Conservation (phyloP, 176 grass and related monocot genomes). For the Oryza meridionalis region DNA sequence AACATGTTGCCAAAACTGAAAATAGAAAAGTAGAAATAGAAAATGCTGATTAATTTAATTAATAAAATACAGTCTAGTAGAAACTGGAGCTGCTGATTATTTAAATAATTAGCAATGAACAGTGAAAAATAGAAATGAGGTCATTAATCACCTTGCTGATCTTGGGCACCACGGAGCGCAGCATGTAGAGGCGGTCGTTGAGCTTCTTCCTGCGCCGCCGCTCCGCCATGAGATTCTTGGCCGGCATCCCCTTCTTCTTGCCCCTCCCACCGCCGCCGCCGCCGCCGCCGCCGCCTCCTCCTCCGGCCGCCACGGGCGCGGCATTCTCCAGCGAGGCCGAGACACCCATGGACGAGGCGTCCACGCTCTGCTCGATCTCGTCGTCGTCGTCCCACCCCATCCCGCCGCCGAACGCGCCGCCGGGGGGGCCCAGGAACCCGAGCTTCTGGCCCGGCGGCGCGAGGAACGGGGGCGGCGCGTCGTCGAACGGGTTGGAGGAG, state of each 20-base stretch:
- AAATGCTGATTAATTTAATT: not conserved
- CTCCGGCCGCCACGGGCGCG: not conserved
- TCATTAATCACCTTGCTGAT: conserved; percentile 71
- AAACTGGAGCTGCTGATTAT: not conserved
- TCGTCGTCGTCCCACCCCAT: conserved; percentile 48
- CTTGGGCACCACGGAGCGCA: conserved; percentile 84
- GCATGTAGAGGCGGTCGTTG: conserved; percentile 82
- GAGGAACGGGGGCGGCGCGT: conserved; percentile 44
- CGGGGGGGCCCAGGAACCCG: conserved; percentile 33
- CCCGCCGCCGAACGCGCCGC: not conserved
- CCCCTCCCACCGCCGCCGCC: conserved; percentile 46
- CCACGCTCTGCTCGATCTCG: conserved; percentile 52
- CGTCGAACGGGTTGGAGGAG: conserved; percentile 53
- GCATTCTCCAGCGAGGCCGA: conserved; percentile 57
- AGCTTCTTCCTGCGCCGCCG: conserved; percentile 77
- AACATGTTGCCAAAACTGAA: not conserved
- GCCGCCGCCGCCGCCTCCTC: conserved; percentile 27
- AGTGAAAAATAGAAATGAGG: not conserved
- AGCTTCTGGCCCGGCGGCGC: conserved; percentile 26
- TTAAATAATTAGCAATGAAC: conserved; percentile 4
- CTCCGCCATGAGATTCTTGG: conserved; percentile 93
- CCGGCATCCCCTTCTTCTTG: conserved; percentile 81
- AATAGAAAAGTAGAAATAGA: not conserved
- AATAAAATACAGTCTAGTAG: not conserved
- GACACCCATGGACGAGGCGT: conserved; percentile 56